Conservation (phyloP, 2,329 filamentous ascomycete species). For the Leptographium galeiforme region DNA sequence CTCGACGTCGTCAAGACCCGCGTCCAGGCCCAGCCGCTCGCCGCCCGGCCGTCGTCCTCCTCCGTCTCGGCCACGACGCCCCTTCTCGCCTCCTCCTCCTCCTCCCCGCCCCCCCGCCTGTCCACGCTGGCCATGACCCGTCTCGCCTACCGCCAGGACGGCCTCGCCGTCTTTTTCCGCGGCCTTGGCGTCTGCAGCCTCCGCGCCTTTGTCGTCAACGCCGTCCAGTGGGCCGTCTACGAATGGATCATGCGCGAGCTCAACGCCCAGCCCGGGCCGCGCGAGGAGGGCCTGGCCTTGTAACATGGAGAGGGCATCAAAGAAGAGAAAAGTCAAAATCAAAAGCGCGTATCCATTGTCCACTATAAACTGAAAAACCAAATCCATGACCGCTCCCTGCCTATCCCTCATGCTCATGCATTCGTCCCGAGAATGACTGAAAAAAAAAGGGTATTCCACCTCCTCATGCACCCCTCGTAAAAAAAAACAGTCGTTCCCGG, state of each 20-base stretch:
- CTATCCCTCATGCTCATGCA: not conserved
- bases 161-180: constrained; percentile 52
- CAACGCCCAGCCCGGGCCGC: not conserved
- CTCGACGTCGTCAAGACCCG: constrained; percentile 86
- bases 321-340: not conserved
- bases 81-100: constrained; percentile 2
- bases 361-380: not conserved
- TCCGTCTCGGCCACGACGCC: constrained; percentile 16
- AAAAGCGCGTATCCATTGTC: not conserved
- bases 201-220: constrained; percentile 84
- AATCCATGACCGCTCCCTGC: not conserved
- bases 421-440: not conserved
- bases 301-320: not conserved
- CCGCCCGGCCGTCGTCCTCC: constrained; percentile 14
- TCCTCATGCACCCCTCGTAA: not conserved
- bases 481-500: not conserved
- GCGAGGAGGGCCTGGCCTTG: not conserved
- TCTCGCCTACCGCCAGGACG: constrained; percentile 51
- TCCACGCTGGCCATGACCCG: constrained; percentile 51
- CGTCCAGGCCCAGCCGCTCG: constrained; percentile 57
- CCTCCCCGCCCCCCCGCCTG: constrained; percentile 15
- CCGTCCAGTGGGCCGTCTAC: constrained; percentile 83
- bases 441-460: not conserved
- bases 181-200: constrained; percentile 71
- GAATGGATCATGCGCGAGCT: constrained; percentile 68